Conservation (phyloP, 805 yeast genomes). For the Candida insectalens region DNA sequence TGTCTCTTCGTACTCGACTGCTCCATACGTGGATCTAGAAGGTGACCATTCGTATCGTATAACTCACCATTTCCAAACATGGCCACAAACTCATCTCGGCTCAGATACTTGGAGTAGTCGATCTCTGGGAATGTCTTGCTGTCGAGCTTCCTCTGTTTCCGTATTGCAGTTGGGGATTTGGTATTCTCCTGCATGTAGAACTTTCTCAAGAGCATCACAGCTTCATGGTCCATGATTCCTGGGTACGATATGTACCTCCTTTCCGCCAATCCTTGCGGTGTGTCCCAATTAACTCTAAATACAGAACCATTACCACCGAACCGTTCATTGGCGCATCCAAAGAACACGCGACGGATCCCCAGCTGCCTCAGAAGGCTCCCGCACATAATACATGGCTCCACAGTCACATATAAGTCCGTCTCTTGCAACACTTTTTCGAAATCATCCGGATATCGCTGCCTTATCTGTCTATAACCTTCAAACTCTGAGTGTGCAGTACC, state of each 20-base stretch:
- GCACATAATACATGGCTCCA: conserved; percentile 98
- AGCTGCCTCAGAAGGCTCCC: conserved; percentile 84
- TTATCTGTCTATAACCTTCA: conserved; percentile 56
- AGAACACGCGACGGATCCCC: conserved; percentile 62
- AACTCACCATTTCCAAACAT: conserved; percentile 42
- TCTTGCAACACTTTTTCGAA: conserved; percentile 34
- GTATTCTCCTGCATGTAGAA: conserved; percentile 83
- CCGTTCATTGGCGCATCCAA: conserved; percentile 91
- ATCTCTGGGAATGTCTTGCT: conserved; percentile 49
- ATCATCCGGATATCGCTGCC: conserved; percentile 21
- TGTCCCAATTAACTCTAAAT: conserved; percentile 43
- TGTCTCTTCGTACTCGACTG: no score
- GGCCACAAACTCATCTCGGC: conserved; percentile 36
- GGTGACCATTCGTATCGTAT: conserved; percentile 16
- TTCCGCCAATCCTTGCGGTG: conserved; percentile 5
- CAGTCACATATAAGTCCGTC: conserved; percentile 79
- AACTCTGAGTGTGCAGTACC: conserved; percentile 95
- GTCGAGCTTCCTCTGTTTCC: conserved; percentile 56
- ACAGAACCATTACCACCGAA: conserved; percentile 97
- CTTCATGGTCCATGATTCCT: conserved; percentile 73
- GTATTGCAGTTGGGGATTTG: conserved; percentile 77
- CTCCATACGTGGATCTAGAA: no score
- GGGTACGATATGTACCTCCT: conserved; percentile 50
- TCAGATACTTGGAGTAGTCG: conserved; percentile 45
- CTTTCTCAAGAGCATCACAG: conserved; percentile 67